These are phyloP conservation scores for Umbelopsis ramanniana DNA, from an alignment of 192 early-diverging fungal species.

Conservation along the genomic window DNA sequence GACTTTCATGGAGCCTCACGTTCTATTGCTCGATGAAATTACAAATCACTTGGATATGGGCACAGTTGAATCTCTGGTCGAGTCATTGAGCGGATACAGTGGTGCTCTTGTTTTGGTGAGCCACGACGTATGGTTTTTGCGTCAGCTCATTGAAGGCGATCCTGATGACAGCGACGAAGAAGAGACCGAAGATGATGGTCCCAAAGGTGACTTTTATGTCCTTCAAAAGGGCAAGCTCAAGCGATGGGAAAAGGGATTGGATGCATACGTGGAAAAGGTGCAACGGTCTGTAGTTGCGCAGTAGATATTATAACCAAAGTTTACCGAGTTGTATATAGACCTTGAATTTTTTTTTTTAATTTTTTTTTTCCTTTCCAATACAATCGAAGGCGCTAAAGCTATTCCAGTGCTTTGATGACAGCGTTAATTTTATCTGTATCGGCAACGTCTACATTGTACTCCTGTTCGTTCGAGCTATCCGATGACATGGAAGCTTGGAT, in stretches of 20 bases:
- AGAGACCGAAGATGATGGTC: conserved; percentile 33
- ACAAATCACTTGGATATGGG: conserved; percentile 92
- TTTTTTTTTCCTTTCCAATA: too few relatives aligned
- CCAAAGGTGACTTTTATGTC: conserved; percentile 29
- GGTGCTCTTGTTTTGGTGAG: conserved; percentile 84
- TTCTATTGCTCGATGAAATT: conserved; percentile 80
- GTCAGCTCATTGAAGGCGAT: conserved; percentile 64
- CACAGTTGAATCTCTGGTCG: conserved; percentile 76
- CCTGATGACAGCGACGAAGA: conserved; percentile 51
- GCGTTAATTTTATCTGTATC: conserved; percentile 40
- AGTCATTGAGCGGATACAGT: conserved; percentile 68
- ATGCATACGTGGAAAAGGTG: conserved; percentile 36
- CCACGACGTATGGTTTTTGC: conserved; percentile 80
- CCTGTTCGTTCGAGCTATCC: conserved; percentile 36
- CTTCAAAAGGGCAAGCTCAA: conserved; percentile 33
- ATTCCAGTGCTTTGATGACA: conserved; percentile 32
- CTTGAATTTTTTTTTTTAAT: too few relatives aligned
- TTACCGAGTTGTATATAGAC: background rate
- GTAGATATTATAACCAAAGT: background rate
- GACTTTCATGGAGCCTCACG: conserved; percentile 65
- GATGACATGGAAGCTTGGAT: conserved; percentile 53
- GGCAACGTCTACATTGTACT: conserved; percentile 43
- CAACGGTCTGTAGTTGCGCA: background rate
- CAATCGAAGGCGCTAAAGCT: too few relatives aligned
- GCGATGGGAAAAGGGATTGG: conserved; percentile 34